Evolutionary conservation across 2,329 filamentous ascomycete species (phyloP), one percentile per base, ranked within the genome.

Genomic region (Metarhizium brunneum): DNA sequence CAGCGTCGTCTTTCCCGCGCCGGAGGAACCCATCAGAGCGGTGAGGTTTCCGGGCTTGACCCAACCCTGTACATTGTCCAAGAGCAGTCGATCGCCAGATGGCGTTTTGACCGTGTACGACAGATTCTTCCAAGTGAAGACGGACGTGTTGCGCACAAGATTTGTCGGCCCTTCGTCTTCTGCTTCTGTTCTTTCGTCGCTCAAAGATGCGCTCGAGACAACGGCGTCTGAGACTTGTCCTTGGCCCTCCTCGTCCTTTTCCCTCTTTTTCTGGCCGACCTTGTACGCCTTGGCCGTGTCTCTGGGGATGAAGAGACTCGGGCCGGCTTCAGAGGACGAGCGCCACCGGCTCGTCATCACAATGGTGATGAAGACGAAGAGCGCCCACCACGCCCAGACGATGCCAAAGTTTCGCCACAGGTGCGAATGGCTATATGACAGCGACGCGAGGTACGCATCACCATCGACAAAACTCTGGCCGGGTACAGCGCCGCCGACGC

Each of bases 1-100:
- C 2, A 95, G 78, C 0, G 90, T 94, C 0, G 90, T 95, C 71
- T 95, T 95, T 53, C 90, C 90, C 16, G 90, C 90, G 60, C 88
- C 89, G 11, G 85, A 88, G 2, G 87, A 83, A 63, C 88, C 86
- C 88, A 92, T 89, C n/a, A 92, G 74, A 4, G 87, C 88, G 2
- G 85, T 89, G 20, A 91, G 70, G 60, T 85, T 90, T 49, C 88
- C 88, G 89, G 88, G 32, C 68, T 90, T 89, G 55, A 92, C 87
- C 83, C 87, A 95, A 2, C 90, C 90, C 60, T 91, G 83, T 1
- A 95, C 87, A 56, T 92, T 80, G 59, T 94, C 84, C 7, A 95
- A 75, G 56, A 95, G 83, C 13, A 81, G 75, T 8, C 86, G 82
- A 79, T 90, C 74, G 3, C 81, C 81, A 1, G 70, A 67, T 0